Conservation (phyloP, 371 early-diverging fungal species). For the Mortierella sp. region DNA sequence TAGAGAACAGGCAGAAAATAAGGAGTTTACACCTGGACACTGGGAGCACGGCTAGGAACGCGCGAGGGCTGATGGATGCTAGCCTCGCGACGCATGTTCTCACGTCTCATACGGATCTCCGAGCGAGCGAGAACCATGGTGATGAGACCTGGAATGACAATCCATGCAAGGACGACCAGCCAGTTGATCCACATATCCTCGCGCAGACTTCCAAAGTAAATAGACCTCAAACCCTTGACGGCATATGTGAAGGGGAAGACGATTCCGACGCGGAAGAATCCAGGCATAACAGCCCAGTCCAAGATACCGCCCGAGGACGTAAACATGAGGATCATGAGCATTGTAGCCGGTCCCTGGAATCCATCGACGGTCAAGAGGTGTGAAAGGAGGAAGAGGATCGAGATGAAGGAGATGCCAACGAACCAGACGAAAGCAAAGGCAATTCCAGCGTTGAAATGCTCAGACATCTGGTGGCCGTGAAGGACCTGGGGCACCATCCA, state of each 20-base stretch:
- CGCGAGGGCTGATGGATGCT: constrained; percentile 12
- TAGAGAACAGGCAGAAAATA: background rate
- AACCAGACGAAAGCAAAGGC: constrained; percentile 53
- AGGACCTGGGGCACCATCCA: constrained; percentile 55
- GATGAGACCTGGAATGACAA: constrained; percentile 31
- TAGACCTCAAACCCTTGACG: constrained; percentile 36
- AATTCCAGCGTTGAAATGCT: constrained; percentile 38
- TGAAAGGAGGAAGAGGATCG: constrained; percentile 40
- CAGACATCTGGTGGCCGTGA: constrained; percentile 40
- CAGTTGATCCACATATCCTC: constrained; percentile 57
- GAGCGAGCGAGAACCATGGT: constrained; percentile 41
- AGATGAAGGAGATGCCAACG: constrained; percentile 42
- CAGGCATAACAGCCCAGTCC: constrained; percentile 41
- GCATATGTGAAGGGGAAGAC: constrained; percentile 54
- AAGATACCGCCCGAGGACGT: constrained; percentile 52
- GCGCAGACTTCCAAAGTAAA: constrained; percentile 48
- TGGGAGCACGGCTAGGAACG: background rate
- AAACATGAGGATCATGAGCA: constrained; percentile 54
- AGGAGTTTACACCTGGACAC: constrained; percentile 3
- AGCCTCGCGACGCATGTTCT: constrained; percentile 42
- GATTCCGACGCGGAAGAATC: constrained; percentile 49
- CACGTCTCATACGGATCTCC: constrained; percentile 44
- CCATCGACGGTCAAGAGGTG: constrained; percentile 51
- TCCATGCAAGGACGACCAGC: constrained; percentile 53
- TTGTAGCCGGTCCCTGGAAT: constrained; percentile 48